Base-by-base conservation (phyloP, 169 alveolate species). In the Hepatocystis sp. region DNA sequence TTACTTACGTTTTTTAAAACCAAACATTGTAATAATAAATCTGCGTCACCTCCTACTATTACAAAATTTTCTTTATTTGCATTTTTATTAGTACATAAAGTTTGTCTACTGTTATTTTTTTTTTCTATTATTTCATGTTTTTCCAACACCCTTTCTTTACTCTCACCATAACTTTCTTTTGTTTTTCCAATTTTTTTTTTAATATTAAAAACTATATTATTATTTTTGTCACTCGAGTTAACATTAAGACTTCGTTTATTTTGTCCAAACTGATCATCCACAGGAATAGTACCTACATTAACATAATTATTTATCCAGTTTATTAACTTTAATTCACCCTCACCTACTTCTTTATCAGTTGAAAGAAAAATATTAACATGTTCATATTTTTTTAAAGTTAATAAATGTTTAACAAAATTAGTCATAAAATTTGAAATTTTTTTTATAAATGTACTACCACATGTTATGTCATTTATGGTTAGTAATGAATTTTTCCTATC, bases 1-100 rank as follows among this genome's bases (percentile, higher is more conserved):
- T 90, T 90, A 0, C 60, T 84, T 11, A 68, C 15, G 42, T 56
- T 71, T n/a, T 85, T 81, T 25, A 90, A 55, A 19, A 91, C 91
- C 21, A 90, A 63, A 15, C 91, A 67, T 65, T 90, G 93, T 7
- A 90, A 63, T 17, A 90, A 58, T 19, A 90, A 51, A 25, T 90
- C 93, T 1, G 91, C 93, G 28, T 90, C 93, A 2, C 88, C 93
- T 8, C 93, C 93, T 7, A 90, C 91, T 4, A 90, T 66, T 32
- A 85, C 90, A 44, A 90, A 65, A 4, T 85, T 63, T 65, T 88
- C 92, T 30, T 61, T 51, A 28, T 52, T 52, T 4, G 23, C 60
- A 1, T 34, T 23, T 7, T 4, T 7, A 19, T 11, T 32, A 15
- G 21, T 4, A 28, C 47, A 23, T 21, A 7, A 8, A 11, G 5